Percentiles rank a stretch among this genome's conserved stretches.
Evolutionary conservation across 805 yeast genomes (phyloP).

Genomic region (Limtongia smithiae): DNA sequence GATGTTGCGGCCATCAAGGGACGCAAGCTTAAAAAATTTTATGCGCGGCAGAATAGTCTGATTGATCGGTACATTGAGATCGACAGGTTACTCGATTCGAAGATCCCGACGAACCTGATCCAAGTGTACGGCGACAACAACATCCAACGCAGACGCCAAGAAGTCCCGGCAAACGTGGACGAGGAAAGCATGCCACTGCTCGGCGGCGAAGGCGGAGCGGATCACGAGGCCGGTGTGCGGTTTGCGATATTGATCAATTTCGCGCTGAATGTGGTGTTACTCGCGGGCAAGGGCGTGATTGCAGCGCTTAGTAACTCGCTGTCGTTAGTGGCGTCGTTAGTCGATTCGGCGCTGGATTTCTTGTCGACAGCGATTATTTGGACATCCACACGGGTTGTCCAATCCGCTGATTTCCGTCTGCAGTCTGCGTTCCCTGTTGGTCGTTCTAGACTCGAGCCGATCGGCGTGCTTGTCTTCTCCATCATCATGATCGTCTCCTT

Average conservation of each 20-base stretch:
- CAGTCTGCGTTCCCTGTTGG: conserved; percentile 6
- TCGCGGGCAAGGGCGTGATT: conserved; percentile 54
- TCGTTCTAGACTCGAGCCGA: conserved; percentile 61
- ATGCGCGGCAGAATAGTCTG: conserved; percentile 46
- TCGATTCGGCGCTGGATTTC: conserved; percentile 70
- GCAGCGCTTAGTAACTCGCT: conserved; percentile 63
- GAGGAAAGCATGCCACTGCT: conserved; percentile 54
- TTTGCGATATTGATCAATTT: conserved; percentile 65
- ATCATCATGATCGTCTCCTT: conserved; percentile 67
- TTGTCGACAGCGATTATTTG: conserved; percentile 64
- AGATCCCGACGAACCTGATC: conserved; percentile 62
- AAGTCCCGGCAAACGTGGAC: conserved; percentile 60
- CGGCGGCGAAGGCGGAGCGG: conserved; percentile 45
- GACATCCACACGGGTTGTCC: neutral
- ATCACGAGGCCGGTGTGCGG: conserved; percentile 44
- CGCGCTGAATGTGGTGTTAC: conserved; percentile 52
- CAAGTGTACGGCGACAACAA: conserved; percentile 51
- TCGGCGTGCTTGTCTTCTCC: conserved; percentile 71
- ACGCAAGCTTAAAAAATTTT: conserved; percentile 44
- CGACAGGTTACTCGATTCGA: conserved; percentile 66
- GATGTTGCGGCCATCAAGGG: conserved; percentile 28
- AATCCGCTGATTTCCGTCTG: conserved; percentile 1
- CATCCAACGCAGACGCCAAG: conserved; percentile 31
- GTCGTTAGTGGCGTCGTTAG: conserved; percentile 71
- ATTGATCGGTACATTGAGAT: conserved; percentile 56